Evolutionary conservation across 2,329 filamentous ascomycete species (phyloP).

Genomic region (Zymoseptoria tritici): DNA sequence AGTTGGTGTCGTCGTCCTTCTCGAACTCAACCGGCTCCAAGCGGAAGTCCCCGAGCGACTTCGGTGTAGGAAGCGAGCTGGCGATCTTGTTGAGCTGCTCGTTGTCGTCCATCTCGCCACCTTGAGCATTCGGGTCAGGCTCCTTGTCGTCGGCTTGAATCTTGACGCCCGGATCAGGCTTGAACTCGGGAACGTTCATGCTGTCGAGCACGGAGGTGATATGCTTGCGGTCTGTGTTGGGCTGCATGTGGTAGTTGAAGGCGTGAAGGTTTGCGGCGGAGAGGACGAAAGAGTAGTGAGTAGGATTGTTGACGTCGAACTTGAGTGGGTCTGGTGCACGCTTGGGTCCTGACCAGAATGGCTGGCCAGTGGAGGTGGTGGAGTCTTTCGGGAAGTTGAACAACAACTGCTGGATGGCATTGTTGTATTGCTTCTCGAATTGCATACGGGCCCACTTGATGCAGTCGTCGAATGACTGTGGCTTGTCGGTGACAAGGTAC

Average conservation of each 20-base stretch:
- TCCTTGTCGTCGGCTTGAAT: constrained; percentile 96
- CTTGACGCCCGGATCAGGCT: constrained; percentile 81
- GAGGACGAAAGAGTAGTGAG: constrained; percentile 81
- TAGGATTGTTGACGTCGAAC: constrained; percentile 76
- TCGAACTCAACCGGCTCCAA: constrained; percentile 91
- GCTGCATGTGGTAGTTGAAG: constrained; percentile 94
- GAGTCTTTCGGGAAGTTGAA: constrained; percentile 98
- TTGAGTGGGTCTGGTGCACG: constrained; percentile 85
- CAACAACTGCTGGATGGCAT: constrained; percentile 88
- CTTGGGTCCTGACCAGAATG: constrained; percentile 98
- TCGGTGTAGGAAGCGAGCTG: constrained; percentile 66
- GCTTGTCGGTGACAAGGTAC: constrained; percentile 85
- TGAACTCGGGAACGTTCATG: constrained; percentile 93
- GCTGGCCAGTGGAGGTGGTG: constrained; percentile 75
- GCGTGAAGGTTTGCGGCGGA: constrained; percentile 88
- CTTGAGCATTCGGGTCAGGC: constrained; percentile 74
- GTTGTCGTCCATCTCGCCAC: constrained; percentile 53
- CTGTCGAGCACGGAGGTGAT: constrained; percentile 77
- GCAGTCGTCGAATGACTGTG: constrained; percentile 88
- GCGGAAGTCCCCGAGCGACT: constrained; percentile 78
- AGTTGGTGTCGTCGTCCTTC: constrained; percentile 96
- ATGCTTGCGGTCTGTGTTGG: constrained; percentile 55
- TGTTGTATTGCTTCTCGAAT: constrained; percentile 96
- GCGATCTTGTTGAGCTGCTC: constrained; percentile 69
- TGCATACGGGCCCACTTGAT: constrained; percentile 89